Percentiles rank a stretch among this genome's conserved stretches.
Conservation (phyloP, 345 rosid species). For the Rubroshorea leprosula region DNA sequence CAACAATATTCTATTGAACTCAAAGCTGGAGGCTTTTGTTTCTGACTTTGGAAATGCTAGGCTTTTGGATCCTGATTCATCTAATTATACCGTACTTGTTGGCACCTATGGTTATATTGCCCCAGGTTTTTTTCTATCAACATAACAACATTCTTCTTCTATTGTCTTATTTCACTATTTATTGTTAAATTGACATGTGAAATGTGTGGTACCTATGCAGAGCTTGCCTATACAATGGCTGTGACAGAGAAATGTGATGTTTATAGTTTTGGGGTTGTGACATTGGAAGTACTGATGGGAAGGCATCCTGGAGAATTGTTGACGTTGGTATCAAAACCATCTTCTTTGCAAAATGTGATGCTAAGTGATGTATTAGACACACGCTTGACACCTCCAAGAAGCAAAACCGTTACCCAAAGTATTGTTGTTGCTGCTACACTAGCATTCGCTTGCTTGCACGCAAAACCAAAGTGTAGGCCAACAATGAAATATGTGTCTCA, state of each 20-base stretch:
- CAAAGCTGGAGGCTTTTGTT: background rate
- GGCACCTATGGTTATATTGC: conserved; percentile 4
- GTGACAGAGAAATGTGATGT: too few species aligned
- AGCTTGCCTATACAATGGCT: too few species aligned
- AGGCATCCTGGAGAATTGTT: too few species aligned
- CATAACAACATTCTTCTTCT: background rate
- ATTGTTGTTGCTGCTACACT: background rate
- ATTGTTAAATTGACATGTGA: background rate
- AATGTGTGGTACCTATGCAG: background rate
- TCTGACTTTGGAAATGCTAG: background rate
- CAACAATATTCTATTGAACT: background rate
- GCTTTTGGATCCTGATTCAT: background rate
- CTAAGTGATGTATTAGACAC: too few species aligned
- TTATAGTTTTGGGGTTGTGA: too few species aligned
- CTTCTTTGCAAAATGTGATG: too few species aligned
- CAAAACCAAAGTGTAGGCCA: conserved; percentile 13
- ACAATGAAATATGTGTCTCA: conserved; percentile 6
- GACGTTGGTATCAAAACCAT: too few species aligned
- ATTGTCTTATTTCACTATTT: background rate
- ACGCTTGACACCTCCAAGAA: conserved; percentile 7
- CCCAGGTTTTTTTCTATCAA: too few species aligned
- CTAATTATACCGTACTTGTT: background rate
- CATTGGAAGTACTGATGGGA: too few species aligned
- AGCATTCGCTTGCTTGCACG: conserved; percentile 3
- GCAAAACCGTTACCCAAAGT: background rate